Conservation (phyloP, 768 basidiomycete genomes). For the Hirschioporus abietinus region DNA sequence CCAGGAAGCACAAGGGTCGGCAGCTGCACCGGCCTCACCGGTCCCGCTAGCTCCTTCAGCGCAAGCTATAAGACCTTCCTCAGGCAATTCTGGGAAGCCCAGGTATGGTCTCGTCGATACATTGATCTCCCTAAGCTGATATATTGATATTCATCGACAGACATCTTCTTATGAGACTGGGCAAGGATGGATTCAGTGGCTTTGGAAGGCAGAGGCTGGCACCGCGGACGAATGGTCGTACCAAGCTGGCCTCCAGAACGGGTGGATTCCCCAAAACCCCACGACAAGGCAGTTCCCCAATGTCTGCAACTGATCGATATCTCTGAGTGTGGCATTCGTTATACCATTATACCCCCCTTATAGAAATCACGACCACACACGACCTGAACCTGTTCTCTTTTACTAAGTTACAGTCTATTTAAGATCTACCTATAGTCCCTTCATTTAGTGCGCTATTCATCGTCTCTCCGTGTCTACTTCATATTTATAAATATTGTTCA, state of each 20-base stretch:
- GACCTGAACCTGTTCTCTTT: neutral
- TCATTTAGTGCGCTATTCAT: neutral
- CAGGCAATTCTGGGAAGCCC: constrained; percentile 80
- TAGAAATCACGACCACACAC: neutral
- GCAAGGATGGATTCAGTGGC: constrained; percentile 78
- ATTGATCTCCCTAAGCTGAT: neutral
- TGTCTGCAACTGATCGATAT: constrained; percentile 44
- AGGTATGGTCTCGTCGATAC: constrained; percentile 31
- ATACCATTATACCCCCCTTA: neutral
- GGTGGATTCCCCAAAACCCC: constrained; percentile 77
- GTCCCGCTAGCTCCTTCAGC: constrained; percentile 70
- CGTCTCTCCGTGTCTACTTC: neutral
- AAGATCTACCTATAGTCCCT: neutral
- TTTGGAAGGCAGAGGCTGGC: constrained; percentile 68
- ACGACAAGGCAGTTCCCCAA: constrained; percentile 49
- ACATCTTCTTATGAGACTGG: constrained; percentile 60
- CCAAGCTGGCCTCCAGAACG: constrained; percentile 68
- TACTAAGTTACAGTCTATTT: neutral
- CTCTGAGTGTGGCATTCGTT: neutral
- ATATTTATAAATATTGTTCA: neutral
- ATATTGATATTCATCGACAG: constrained; percentile 10
- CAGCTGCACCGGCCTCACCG: constrained; percentile 69
- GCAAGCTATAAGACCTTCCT: constrained; percentile 76
- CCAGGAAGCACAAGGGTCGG: constrained; percentile 64
- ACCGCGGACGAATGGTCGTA: constrained; percentile 88